Evolutionary conservation across 176 grass and related monocot genomes (phyloP).

Genomic region (Bromus sterilis): DNA sequence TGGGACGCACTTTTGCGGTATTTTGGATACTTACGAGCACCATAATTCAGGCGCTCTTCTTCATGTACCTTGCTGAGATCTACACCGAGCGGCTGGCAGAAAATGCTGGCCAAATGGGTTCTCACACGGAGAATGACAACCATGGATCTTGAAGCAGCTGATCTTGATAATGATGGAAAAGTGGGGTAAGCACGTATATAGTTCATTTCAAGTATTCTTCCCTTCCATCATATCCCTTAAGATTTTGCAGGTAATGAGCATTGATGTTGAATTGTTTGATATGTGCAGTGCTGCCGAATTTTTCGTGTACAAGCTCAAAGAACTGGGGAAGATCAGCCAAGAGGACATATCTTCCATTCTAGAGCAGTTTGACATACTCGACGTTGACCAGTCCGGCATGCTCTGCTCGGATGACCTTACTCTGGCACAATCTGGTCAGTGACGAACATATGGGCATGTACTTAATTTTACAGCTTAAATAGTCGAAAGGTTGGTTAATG

Average conservation of each 20-base stretch:
- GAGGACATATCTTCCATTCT: constrained; percentile 76
- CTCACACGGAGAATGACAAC: constrained; percentile 58
- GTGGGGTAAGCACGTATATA: constrained; percentile 66
- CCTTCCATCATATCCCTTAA: neutral
- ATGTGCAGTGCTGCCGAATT: constrained; percentile 77
- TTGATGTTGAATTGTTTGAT: neutral
- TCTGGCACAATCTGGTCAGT: constrained; percentile 34
- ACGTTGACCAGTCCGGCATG: constrained; percentile 69
- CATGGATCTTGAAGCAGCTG: constrained; percentile 81
- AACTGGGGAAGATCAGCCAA: constrained; percentile 84
- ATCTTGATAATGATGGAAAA: constrained; percentile 49
- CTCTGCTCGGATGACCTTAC: constrained; percentile 55
- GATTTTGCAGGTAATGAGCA: neutral
- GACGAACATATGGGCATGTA: neutral
- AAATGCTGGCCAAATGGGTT: constrained; percentile 79
- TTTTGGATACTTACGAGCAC: constrained; percentile 87
- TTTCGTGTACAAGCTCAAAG: constrained; percentile 94
- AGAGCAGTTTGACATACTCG: constrained; percentile 79
- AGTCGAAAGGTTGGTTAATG: neutral
- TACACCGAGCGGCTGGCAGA: constrained; percentile 60
- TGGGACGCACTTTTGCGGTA: constrained; percentile 62
- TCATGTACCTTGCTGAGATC: constrained; percentile 81
- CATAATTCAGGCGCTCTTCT: constrained; percentile 66
- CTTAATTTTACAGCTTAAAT: neutral
- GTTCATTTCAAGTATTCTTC: neutral